Conservation (phyloP, 2,329 filamentous ascomycete genomes). For the Chaetomium sp. region DNA sequence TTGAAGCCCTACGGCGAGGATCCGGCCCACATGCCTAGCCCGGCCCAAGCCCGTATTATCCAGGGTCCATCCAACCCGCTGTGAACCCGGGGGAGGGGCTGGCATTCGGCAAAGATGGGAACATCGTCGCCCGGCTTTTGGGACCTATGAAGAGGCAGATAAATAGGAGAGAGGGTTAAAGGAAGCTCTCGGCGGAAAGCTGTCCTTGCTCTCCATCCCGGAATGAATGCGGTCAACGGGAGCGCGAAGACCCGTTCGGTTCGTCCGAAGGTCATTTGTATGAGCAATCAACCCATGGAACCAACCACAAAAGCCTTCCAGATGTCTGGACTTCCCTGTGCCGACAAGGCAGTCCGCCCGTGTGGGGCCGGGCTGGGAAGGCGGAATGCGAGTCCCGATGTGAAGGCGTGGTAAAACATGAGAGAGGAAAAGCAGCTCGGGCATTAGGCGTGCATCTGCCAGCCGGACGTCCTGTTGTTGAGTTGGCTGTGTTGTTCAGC, state of each 20-base stretch:
- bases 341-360: background rate
- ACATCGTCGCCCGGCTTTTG: background rate
- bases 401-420: no score
- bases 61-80: background rate
- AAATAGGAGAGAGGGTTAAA: background rate
- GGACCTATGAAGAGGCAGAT: background rate
- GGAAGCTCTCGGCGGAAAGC: background rate
- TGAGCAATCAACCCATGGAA: background rate
- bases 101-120: background rate
- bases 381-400: background rate
- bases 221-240: no score
- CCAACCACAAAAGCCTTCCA: background rate
- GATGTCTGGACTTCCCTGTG: background rate
- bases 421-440: no score
- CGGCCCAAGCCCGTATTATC: background rate
- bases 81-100: background rate
- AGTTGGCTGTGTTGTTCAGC: no score
- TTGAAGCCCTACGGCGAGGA: background rate
- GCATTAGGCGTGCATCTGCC: no score
- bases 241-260: no score
- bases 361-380: slow-evolving; percentile 6
- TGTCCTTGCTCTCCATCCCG: no score
- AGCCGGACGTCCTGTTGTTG: no score
- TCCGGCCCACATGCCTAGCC: background rate
- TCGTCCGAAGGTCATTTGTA: background rate